Evolutionary conservation across 768 basidiomycete genomes (phyloP), one percentile per base, ranked within the genome.

Genomic region (Termitomyces sp.): DNA sequence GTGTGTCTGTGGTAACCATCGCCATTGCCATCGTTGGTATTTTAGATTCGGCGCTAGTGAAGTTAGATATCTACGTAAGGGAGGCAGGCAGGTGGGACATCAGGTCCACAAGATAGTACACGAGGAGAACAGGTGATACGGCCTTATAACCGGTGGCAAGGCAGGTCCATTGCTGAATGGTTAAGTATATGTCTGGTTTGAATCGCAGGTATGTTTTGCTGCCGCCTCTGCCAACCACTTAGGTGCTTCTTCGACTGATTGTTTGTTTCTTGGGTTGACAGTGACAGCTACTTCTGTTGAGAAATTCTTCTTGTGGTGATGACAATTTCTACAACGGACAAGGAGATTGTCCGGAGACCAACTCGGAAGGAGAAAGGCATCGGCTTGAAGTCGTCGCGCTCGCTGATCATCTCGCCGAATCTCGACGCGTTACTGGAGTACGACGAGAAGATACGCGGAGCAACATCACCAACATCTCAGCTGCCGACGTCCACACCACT

Each of bases 351-450:
- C 35, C 47, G 49, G 54, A 22, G n/a, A 22, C 33, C 48, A n/a
- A n/a, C n/a, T n/a, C n/a, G n/a, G 6, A 49, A 55, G 27, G 33
- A 45, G 44, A 44, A 35, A n/a, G 27, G 11, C 20, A 38, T 3
- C 10, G 27, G 12, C 16, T 23, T 6, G 29, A 39, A 23, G 36
- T 5, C 43, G 35, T 63, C 66, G 44, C 65, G 52, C 39, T 67
- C 74, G 0, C 64, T 84, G 43, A 68, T 75, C 11, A 85, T 85
- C 49, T 84, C 82, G 2, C 78, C 83, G 0, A 76, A 85, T 59
- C 76, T 84, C 43, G 79, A 85, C 56, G 84, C 83, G 23, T 60
- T 85, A 7, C 70, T 85, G 49, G 77, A 83, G 62, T 78, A 83
- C 56, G 84, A 84, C 47, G 79, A 83, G 48, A 73, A 72, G 48